Evolutionary conservation across 2,329 filamentous ascomycete genomes (phyloP).

Genomic region (Apiospora rasikravindrae): DNA sequence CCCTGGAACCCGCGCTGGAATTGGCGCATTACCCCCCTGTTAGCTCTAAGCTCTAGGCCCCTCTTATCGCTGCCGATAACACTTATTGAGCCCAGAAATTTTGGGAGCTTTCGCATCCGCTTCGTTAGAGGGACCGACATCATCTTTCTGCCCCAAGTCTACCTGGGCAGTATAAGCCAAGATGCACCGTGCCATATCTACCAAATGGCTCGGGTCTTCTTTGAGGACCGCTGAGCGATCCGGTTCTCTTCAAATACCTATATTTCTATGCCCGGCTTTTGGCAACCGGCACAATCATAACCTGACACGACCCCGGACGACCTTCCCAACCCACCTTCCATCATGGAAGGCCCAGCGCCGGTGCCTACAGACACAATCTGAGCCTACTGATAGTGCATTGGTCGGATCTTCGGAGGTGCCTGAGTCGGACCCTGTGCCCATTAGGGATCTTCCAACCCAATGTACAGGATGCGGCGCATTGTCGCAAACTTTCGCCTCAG

Average conservation of each 20-base stretch:
- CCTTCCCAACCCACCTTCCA: slow-evolving; percentile 20
- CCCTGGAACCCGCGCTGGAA: neutral
- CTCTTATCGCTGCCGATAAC: slow-evolving; percentile 9
- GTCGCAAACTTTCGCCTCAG: slow-evolving; percentile 58
- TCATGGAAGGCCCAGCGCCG: slow-evolving; percentile 33
- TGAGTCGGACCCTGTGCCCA: slow-evolving; percentile 25
- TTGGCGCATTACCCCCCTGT: neutral
- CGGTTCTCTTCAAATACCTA: slow-evolving; percentile 45
- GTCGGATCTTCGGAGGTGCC: neutral
- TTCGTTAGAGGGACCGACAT: neutral
- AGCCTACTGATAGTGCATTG: neutral
- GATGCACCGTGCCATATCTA: slow-evolving; percentile 52
- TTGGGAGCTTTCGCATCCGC: neutral
- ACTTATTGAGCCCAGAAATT: neutral
- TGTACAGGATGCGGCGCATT: slow-evolving; percentile 71
- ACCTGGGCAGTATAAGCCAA: neutral
- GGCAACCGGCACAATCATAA: slow-evolving; percentile 31
- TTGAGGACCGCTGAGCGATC: slow-evolving; percentile 48
- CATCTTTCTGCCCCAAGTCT: neutral
- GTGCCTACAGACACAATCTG: slow-evolving; percentile 36
- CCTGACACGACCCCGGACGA: neutral
- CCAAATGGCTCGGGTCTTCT: slow-evolving; percentile 49
- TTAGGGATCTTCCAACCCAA: slow-evolving; percentile 53
- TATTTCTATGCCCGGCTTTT: slow-evolving; percentile 55
- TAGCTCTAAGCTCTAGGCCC: neutral